Base-by-base conservation (phyloP, 495 filamentous ascomycete species). In the Rusavskia elegans region DNA sequence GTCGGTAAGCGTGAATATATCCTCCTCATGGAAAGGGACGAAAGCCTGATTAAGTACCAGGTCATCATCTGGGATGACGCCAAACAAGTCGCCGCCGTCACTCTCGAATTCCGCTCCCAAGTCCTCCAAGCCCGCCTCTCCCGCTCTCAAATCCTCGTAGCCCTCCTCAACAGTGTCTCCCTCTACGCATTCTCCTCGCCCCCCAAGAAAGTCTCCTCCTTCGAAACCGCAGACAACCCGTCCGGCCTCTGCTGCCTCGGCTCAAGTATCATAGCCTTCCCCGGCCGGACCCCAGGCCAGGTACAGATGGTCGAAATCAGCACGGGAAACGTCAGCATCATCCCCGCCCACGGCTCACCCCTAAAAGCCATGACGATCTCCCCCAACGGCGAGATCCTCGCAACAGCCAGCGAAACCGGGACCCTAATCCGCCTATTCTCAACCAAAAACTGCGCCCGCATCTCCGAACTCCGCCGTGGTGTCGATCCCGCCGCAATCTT, bases 21-120 rank as follows among this genome's bases (percentile, higher is more conserved):
- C 14, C 27, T 3, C 19, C 25, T 19, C 17, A 25, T 27, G 25
- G 7, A 27, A 27, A 27, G 2, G 25, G 25, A 27, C 25, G 25
- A 27, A 6, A 27, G 3, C 25, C 25, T 27, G 25, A 27, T 27
- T 27, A 27, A 27, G 4, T 27, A 27, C 25, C 25, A 87, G 84
- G 72, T 89, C 54, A 77, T 94, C 27, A 84, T 96, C 53, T 98
- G 90, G 92, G 89, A 97, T 63, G 87, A 94, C 58, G 74, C 72
- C 23, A 87, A 85, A 57, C 79, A 84, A 55, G 85, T 85, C 59
- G 74, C 78, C 6, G 82, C 78, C 25, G 76, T 89, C 42, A 79
- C 79, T 0, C 75, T 93, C 41, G 82, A 86, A 51, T 84, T 87
- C 58, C 77, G 78, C 46, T 79, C 81, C n/a, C 75, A 77, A 16